phyloP scores from a whole-genome alignment of 2,329 filamentous ascomycete species.

The Alternaria panax region DNA sequence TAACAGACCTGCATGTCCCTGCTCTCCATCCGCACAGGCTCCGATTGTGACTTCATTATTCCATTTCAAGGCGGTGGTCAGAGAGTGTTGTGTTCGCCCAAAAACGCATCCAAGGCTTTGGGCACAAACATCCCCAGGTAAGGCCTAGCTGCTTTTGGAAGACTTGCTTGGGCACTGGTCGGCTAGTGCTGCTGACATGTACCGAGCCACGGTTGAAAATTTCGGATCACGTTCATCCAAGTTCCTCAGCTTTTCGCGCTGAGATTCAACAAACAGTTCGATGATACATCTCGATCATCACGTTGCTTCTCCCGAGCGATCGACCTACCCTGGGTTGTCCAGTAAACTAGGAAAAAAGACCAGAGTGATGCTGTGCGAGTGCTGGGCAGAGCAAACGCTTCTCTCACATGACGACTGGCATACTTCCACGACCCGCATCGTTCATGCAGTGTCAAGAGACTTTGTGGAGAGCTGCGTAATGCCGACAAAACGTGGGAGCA shows the following conservation, averaged over 20 bases:
- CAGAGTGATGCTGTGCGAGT: not conserved
- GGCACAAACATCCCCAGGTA: not conserved
- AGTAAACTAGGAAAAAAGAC: not conserved
- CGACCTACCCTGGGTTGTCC: not conserved
- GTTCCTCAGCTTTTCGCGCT: not conserved
- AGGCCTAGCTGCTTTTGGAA: not conserved
- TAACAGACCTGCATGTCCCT: not conserved
- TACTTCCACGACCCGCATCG: not conserved
- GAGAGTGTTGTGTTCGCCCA: constrained; percentile 2
- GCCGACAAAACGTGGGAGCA: constrained; percentile 13
- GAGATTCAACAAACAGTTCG: not conserved
- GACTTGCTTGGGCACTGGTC: not conserved
- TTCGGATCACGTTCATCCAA: not conserved
- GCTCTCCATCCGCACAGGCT: not conserved
- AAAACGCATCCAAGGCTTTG: not conserved
- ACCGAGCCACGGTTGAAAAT: constrained; percentile 9
- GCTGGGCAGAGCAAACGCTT: not conserved
- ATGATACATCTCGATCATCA: not conserved
- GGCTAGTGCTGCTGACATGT: constrained; percentile 3
- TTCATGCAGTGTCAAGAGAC: not conserved
- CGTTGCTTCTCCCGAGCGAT: not conserved
- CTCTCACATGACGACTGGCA: not conserved
- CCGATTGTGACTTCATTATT: not conserved
- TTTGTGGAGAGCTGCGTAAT: constrained; percentile 12
- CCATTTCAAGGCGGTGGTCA: not conserved